Base-by-base conservation (phyloP, 192 early-diverging fungal genomes). In the Backusella morwellensis region DNA sequence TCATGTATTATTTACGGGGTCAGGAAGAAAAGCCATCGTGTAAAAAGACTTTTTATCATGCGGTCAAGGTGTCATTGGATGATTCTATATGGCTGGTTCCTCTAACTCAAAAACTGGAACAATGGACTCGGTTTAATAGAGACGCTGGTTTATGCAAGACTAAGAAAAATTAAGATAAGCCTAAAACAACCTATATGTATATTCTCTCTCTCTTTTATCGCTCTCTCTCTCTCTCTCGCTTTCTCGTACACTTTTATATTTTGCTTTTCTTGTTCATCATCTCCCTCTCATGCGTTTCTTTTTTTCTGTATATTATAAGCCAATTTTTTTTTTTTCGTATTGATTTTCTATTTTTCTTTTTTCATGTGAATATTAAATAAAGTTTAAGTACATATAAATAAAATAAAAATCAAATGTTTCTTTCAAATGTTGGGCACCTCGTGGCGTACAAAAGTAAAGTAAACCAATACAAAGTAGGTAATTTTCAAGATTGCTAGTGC, bases 41-140 rank as follows among this genome's bases (percentile, higher is more conserved):
- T 41, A 70, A 70, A 9, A 26, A 44, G 17, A 32, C 5, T 2
- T 29, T 23, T 14, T 70, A 35, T 23, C 23, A 6, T 35, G 11
- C 70, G 47, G 35, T 70, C 17, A 70, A 70, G 23, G 68, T 70
- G n/a, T 70, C 68, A 1, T 29, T 44, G 29, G 70, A 50, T 17
- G 40, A 72, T 32, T 32, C 26, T 50, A 72, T 72, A 44, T 72
- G 70, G 70, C 29, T 44, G 5, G 70, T 72, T 72, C 70, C 70
- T 23, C n/a, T 70, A n/a, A 63, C 56, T 63, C 56, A 63, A 63
- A 63, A 63, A 12, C 11, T 63, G 56, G 56, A 63, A 63, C 21
- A 26, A 29, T 63, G 56, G 56, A 63, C 56, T 63, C 21, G 56
- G 11, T 63, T 63, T 29, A 63, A 7, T 14, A 11, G 23, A 26